These are phyloP conservation scores for Penicillium cinerascens DNA, from an alignment of 495 filamentous ascomycete species.

Conservation along the genomic window DNA sequence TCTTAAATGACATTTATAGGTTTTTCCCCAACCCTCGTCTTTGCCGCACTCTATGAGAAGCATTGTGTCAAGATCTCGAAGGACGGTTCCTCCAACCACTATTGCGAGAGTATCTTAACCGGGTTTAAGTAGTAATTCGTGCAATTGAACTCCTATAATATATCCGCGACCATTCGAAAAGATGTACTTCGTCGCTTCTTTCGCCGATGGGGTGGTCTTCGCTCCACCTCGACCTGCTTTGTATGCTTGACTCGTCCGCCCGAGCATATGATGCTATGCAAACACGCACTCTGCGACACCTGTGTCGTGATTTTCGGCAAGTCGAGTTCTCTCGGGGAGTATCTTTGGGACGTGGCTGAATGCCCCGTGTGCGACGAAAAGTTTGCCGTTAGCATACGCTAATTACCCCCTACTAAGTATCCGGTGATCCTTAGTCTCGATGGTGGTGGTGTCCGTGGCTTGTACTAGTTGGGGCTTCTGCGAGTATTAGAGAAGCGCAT, in stretches of 20 bases:
- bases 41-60: no score
- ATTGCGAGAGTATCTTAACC: no score
- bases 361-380: conserved; percentile 30
- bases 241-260: conserved; percentile 23
- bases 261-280: conserved; percentile 31
- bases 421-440: conserved; percentile 54
- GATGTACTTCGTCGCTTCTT: neutral
- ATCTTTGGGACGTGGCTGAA: conserved; percentile 18
- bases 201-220: conserved; percentile 1
- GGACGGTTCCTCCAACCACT: no score
- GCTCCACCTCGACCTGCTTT: conserved; percentile 21
- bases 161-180: no score
- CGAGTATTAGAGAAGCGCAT: conserved; percentile 37
- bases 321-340: conserved; percentile 2
- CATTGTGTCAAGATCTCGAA: no score
- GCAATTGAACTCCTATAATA: no score
- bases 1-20: no score
- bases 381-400: conserved; percentile 22
- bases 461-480: conserved; percentile 47
- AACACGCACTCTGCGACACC: conserved; percentile 30
- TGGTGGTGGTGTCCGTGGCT: conserved; percentile 51
- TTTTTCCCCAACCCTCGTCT: no score
- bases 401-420: conserved; percentile 42
- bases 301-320: conserved; percentile 27
- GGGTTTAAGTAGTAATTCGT: no score